Conservation (phyloP, 139 green algal species). For the Chlamydomonas sp. region DNA sequence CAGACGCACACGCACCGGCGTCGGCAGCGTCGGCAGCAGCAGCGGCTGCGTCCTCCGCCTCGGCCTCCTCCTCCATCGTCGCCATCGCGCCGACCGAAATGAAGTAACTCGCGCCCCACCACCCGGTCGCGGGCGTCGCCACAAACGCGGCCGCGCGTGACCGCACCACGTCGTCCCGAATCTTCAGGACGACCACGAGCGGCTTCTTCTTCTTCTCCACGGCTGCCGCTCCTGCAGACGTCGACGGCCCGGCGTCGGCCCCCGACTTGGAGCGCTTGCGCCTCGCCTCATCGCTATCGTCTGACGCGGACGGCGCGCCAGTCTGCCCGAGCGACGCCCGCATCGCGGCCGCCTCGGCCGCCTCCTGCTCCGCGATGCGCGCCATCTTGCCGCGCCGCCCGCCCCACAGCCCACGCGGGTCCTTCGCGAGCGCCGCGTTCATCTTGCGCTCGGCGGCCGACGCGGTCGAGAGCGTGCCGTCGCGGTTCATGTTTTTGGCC, state of each 20-base stretch:
- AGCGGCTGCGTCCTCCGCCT: not conserved
- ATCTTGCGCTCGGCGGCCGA: conserved; percentile 55
- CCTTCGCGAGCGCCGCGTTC: conserved; percentile 50
- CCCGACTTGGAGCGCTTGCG: too few relatives aligned
- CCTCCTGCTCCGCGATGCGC: conserved; percentile 43
- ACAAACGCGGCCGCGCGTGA: not conserved
- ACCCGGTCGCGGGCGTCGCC: conserved; percentile 45
- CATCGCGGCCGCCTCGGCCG: conserved; percentile 4
- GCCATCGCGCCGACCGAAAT: conserved; percentile 46
- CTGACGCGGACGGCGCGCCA: too few relatives aligned
- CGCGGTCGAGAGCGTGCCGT: conserved; percentile 52
- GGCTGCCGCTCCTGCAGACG: not conserved
- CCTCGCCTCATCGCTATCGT: too few relatives aligned
- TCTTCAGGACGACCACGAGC: conserved; percentile 34
- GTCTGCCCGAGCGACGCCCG: not conserved
- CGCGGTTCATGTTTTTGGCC: conserved; percentile 36
- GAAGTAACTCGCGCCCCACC: conserved; percentile 72
- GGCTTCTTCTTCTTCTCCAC: conserved; percentile 20
- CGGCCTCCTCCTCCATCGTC: conserved; percentile 35
- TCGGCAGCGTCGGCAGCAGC: not conserved
- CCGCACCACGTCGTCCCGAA: conserved; percentile 9
- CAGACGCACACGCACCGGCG: too few relatives aligned
- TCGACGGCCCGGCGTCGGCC: not conserved
- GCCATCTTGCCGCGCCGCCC: conserved; percentile 73
- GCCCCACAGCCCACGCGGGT: conserved; percentile 32